Percentiles rank a stretch among this genome's conserved stretches.
These are phyloP conservation scores for Colletotrichum orbiculare DNA, from an alignment of 2,329 filamentous ascomycete genomes.

Conservation along the genomic window DNA sequence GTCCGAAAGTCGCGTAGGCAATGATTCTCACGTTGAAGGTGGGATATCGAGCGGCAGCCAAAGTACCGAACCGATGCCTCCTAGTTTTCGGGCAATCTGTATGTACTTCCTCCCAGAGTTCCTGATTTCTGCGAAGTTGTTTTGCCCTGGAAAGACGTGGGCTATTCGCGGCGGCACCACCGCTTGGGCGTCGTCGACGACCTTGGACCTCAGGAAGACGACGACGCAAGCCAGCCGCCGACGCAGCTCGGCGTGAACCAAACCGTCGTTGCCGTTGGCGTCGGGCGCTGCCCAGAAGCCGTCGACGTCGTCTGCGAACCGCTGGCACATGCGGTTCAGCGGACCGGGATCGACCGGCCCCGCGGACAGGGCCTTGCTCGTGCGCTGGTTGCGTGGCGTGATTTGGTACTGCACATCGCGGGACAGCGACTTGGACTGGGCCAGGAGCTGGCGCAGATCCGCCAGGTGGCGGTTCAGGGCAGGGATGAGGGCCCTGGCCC, in stretches of 20 bases:
- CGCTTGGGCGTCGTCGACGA: slow-evolving; percentile 41
- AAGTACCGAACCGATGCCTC: slow-evolving; percentile 44
- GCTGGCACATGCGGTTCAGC: slow-evolving; percentile 35
- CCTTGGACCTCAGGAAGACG: slow-evolving; percentile 44
- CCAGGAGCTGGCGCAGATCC: slow-evolving; percentile 41
- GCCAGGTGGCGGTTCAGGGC: slow-evolving; percentile 43
- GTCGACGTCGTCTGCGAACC: slow-evolving; percentile 31
- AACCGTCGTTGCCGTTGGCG: slow-evolving; percentile 25
- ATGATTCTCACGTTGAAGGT: slow-evolving; percentile 45
- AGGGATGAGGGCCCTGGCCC: slow-evolving; percentile 39
- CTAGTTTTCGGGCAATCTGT: slow-evolving; percentile 46
- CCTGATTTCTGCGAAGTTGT: slow-evolving; percentile 42
- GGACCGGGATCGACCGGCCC: slow-evolving; percentile 34
- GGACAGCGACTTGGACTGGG: slow-evolving; percentile 43
- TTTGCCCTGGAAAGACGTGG: slow-evolving; percentile 37
- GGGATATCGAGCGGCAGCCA: slow-evolving; percentile 48
- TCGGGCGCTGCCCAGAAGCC: slow-evolving; percentile 40
- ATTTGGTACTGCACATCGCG: slow-evolving; percentile 46
- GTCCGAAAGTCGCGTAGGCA: background rate
- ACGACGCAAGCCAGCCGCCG: slow-evolving; percentile 44
- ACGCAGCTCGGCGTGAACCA: slow-evolving; percentile 41
- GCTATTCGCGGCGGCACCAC: slow-evolving; percentile 39
- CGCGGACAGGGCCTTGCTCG: slow-evolving; percentile 43
- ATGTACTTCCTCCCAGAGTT: slow-evolving; percentile 49
- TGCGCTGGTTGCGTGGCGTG: slow-evolving; percentile 45